Evolutionary conservation across 163 green algal genomes (phyloP).

Genomic region (Chlorella variabilis): DNA sequence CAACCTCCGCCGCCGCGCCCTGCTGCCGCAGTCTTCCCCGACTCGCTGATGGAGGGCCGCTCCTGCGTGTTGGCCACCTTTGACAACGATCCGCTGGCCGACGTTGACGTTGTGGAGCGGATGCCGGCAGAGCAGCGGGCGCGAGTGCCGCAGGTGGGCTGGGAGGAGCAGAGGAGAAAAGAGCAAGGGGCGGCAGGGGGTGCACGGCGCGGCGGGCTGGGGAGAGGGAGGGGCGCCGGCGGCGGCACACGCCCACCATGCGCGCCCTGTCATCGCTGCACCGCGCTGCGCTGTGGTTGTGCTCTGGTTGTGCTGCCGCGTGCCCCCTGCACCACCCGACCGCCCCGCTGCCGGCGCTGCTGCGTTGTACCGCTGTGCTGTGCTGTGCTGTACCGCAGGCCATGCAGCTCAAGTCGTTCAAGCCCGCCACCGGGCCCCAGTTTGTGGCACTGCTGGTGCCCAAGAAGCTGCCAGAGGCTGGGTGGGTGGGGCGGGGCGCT

Average conservation of each 20-base stretch:
- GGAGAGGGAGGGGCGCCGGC: too few relatives aligned
- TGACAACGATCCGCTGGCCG: constrained; percentile 57
- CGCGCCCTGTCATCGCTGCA: too few relatives aligned
- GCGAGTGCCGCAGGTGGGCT: constrained; percentile 20
- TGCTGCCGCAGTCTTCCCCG: constrained; percentile 49
- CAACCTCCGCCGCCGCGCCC: too few relatives aligned
- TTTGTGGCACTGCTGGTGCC: constrained; percentile 52
- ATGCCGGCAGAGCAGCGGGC: constrained; percentile 35
- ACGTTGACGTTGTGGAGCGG: constrained; percentile 39
- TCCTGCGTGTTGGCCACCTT: constrained; percentile 58
- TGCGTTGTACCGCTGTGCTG: background rate
- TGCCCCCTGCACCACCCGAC: background rate
- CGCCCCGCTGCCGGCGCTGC: background rate
- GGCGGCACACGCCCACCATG: too few relatives aligned
- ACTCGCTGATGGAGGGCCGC: constrained; percentile 37
- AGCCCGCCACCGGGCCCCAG: constrained; percentile 18
- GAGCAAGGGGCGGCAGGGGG: too few relatives aligned
- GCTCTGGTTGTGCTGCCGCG: background rate
- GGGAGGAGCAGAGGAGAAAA: background rate
- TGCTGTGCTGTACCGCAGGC: background rate
- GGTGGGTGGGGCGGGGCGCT: background rate
- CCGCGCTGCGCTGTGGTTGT: background rate
- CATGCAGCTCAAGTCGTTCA: constrained; percentile 50
- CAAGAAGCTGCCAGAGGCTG: background rate
- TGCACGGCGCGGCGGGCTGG: too few relatives aligned